Conservation (phyloP, 2,329 filamentous ascomycete species). For the Celoporthe dispersa region DNA sequence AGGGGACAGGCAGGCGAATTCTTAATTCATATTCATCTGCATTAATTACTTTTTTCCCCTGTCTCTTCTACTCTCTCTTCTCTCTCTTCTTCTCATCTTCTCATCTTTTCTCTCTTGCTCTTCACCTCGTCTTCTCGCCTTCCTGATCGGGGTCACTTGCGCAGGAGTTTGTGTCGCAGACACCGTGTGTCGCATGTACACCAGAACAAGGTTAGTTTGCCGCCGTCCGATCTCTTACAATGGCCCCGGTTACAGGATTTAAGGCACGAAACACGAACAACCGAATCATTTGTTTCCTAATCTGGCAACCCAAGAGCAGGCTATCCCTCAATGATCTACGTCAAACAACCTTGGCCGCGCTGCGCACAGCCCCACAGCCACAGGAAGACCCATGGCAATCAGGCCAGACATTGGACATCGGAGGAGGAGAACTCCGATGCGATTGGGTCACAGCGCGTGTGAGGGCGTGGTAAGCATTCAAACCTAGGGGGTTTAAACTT, state of each 20-base stretch:
- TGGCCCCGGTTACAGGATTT: neutral
- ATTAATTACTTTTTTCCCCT: no score
- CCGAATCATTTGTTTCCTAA: neutral
- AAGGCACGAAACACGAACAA: conserved; percentile 7
- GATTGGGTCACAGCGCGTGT: neutral
- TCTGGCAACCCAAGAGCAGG: neutral
- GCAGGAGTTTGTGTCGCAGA: conserved; percentile 3
- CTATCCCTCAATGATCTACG: neutral
- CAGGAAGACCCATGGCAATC: neutral
- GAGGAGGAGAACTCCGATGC: neutral
- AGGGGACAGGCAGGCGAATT: neutral
- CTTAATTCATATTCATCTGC: neutral
- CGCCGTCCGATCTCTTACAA: conserved; percentile 10
- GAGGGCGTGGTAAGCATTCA: neutral
- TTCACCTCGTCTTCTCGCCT: conserved; percentile 1
- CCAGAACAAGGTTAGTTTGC: conserved; percentile 5
- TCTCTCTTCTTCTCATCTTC: neutral
- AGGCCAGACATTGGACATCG: conserved; percentile 1
- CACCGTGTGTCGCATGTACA: conserved; percentile 11
- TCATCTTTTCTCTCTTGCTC: neutral
- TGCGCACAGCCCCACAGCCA: neutral
- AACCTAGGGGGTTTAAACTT: neutral
- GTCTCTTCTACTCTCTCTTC: neutral
- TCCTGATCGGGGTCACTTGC: neutral
- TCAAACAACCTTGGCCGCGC: neutral